Base-by-base conservation (phyloP, 768 basidiomycete genomes). In the Mycena chlorophos region DNA sequence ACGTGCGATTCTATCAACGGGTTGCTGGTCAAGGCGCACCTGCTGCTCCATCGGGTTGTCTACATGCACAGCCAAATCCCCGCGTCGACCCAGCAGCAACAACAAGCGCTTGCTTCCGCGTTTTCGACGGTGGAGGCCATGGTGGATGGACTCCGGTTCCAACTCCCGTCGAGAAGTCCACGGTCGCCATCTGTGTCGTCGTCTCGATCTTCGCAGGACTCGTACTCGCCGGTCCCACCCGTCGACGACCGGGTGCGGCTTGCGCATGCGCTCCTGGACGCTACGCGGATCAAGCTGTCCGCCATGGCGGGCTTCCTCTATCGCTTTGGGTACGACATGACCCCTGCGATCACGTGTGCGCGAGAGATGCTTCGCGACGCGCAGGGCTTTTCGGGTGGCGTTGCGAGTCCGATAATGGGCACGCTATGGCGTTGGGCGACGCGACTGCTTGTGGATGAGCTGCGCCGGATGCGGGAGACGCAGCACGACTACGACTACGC, bases 1-100 rank as follows among this genome's bases (percentile, higher is more conserved):
- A 72, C 42, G 74, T 71, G 38, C 63, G 69, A 30, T 75, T 74
- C 23, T 67, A 26, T 60, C 13, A 70, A 75, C 20, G 72, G 79
- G 1, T 64, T 82, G 62, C 70, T 74, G 45, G 75, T 75, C 53
- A 85, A 86, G 59, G 83, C 84, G 1, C 75, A 80, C 5, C 76
- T 84, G 22, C 69, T 87, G 38, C 81, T 85, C 53, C 85, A 85
- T 61, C 75, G 79, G 22, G 80, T 86, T 8, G 73, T 79, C 6
- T 78, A 80, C 47, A 68, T 88, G 17, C 76, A 78, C 5, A 78
- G 76, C 5, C 77, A 78, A 60, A 67, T 68, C 40, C 73, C 76
- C 14, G 71, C 77, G 79, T 60, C 51, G 75, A 66, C 31, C 8
- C 66, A 70, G 38, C 65, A 73, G 27, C 80, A 82, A 53, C 69